A percentile compares a stretch with the other conserved stretches of the same genome.
These are phyloP conservation scores for Rosa hybrid DNA, from an alignment of 331 rosid genomes.

Conservation along the genomic window DNA sequence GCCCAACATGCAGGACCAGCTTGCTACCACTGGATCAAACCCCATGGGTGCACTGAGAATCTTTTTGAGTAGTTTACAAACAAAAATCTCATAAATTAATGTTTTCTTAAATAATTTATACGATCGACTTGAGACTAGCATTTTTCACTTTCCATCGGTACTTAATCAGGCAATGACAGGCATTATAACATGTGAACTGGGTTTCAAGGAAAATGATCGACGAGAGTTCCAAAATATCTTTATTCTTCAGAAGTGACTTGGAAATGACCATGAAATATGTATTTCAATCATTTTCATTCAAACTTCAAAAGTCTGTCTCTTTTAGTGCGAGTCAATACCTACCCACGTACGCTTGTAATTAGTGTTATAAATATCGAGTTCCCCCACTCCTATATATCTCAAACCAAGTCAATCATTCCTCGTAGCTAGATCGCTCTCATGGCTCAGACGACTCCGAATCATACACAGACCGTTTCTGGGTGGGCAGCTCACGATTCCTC, in stretches of 20 bases:
- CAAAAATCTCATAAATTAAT: background rate
- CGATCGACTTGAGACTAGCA: background rate
- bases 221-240: background rate
- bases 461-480: conserved; percentile 66
- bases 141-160: background rate
- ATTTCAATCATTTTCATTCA: background rate
- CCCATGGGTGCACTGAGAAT: too few relatives aligned
- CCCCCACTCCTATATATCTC: background rate
- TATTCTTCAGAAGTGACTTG: background rate
- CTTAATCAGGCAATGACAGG: background rate
- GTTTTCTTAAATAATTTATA: too few relatives aligned
- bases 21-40: too few relatives aligned
- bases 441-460: conserved; percentile 67
- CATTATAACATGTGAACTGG: background rate
- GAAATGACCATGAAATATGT: background rate
- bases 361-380: background rate
- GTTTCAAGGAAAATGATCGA: background rate
- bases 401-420: background rate
- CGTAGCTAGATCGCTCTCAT: conserved; percentile 12
- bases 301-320: background rate
- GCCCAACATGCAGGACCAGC: too few relatives aligned
- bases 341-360: background rate
- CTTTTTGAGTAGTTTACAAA: background rate
- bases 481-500: conserved; percentile 91
- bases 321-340: background rate